Base-by-base conservation (phyloP, 2,329 filamentous ascomycete species). In the Exserohilum rostratum region DNA sequence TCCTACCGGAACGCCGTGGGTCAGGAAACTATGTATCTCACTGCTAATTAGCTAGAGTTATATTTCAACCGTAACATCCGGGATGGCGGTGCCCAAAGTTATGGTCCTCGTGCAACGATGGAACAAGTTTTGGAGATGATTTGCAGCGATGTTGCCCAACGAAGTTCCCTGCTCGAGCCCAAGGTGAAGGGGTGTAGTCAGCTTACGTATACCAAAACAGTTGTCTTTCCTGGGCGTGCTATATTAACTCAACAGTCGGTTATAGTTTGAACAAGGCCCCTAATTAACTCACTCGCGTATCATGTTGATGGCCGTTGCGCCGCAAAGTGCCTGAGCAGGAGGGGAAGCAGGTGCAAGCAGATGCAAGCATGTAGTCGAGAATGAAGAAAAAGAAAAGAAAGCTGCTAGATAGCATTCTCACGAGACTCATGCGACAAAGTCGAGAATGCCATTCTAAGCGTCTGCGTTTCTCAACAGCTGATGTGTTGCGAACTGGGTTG, bases 121-220 rank as follows among this genome's bases (percentile, higher is more conserved):
- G 27, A 27, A 75, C 75, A 40, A 76, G 78, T 5, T 74, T 83
- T 2, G 84, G 82, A 13, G 6, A 15, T 47, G 18, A 29, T 27
- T 20, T 12, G 3, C 13, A 17, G 25, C 27, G 5, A 13, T 40
- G 35, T 45, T 25, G 50, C 50, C 35, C 30, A 20, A 47, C 22
- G 22, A 42, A 30, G 12, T 29, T 30, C 25, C 9, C 22, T 18
- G 18, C 35, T 39, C 27, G 20, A 25, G 35, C 37, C 15, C 9
- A n/a, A 6, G 13, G 29, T 13, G n/a, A 17, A n/a, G 13, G 6
- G 15, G 27, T 27, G 22, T 35, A 30, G 35, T 35, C 35, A 47
- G 43, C 50, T 47, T 48, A 52, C 17, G 18, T 17, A 34, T 25
- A 25, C 22, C 22, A 25, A 7, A 7, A 7, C 22, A 25, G 7